Evolutionary conservation across 208 protist genomes (phyloP), one percentile per base, ranked within the genome.

Genomic region (Lotmaria passim): DNA sequence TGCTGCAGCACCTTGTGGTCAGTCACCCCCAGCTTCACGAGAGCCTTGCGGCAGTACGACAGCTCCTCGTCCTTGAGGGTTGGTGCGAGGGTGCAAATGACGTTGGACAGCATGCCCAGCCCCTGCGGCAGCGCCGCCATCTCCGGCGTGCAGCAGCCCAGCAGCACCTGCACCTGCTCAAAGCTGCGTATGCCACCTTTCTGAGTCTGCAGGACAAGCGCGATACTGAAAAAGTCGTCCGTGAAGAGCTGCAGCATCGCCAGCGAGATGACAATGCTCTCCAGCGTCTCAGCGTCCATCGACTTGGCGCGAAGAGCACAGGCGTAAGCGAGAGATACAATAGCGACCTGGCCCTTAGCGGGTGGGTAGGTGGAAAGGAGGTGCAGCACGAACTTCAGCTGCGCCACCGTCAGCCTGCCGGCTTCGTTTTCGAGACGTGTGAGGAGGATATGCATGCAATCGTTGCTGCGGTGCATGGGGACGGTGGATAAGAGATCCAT

Each of bases 291-390:
- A 4, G 50, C 56, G 46, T 96, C 89, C 55, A 91, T 86, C 30
- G 69, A 75, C 3, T 80, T 79, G 21, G 78, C 75, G 33, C 88
- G 87, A 21, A 94, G 17, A 1, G 82, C 65, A 21, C 77, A 81
- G 15, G 87, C 84, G 52, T 93, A 93, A 19, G 82, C 79, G 15
- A 96, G 58, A 7, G 86, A 86, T 7, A 90, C 87, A 30, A 94
- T 68, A 51, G 86, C 89, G 28, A 82, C 68, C 31, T 93, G 59
- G 2, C 79, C 86, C 39, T 81, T 70, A 11, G 92, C 89, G 1
- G 89, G 87, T 10, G 92, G 89, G 71, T 93, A 96, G 51, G 68
- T 85, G 30, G 87, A 89, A 31, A 96, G 76, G 30, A 96, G 75
- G 24, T 92, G 73, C 21, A 96, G 38, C 21, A 83, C 70, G 51